These are phyloP conservation scores for Pelargonium nanum DNA, from an alignment of 345 rosid genomes.

Conservation along the genomic window DNA sequence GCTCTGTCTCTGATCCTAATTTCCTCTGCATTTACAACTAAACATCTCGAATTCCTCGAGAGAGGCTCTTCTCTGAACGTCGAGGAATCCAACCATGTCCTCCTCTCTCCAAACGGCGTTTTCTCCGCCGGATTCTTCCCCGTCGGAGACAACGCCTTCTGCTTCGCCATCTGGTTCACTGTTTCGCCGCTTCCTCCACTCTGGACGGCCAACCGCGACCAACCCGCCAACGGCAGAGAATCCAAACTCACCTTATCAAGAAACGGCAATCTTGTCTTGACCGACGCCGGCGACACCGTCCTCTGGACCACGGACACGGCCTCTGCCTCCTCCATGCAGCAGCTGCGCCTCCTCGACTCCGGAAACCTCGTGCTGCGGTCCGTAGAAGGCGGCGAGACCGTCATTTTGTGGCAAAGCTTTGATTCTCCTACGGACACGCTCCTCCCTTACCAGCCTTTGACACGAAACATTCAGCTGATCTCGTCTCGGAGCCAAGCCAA, in stretches of 20 bases:
- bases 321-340: background rate
- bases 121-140: constrained; percentile 27
- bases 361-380: constrained; percentile 22
- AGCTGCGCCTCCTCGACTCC: constrained; percentile 9
- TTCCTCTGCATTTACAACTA: background rate
- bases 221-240: constrained; percentile 30
- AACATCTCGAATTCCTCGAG: background rate
- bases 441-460: constrained; percentile 26
- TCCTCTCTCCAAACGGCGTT: constrained; percentile 14
- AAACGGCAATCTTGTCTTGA: constrained; percentile 14
- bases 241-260: constrained; percentile 19
- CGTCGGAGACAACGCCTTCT: constrained; percentile 20
- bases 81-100: constrained; percentile 12
- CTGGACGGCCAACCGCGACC: constrained; percentile 38
- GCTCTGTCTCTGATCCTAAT: background rate
- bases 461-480: constrained; percentile 14
- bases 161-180: constrained; percentile 26
- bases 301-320: constrained; percentile 16
- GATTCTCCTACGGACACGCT: constrained; percentile 28
- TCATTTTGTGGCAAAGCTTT: constrained; percentile 26
- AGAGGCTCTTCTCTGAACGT: constrained; percentile 18
- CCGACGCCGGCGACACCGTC: constrained; percentile 13
- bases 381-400: background rate
- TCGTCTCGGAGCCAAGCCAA: constrained; percentile 24
- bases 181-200: constrained; percentile 8